Base-by-base conservation (phyloP, 169 alveolate species). In the Plasmodium billcollinsi region DNA sequence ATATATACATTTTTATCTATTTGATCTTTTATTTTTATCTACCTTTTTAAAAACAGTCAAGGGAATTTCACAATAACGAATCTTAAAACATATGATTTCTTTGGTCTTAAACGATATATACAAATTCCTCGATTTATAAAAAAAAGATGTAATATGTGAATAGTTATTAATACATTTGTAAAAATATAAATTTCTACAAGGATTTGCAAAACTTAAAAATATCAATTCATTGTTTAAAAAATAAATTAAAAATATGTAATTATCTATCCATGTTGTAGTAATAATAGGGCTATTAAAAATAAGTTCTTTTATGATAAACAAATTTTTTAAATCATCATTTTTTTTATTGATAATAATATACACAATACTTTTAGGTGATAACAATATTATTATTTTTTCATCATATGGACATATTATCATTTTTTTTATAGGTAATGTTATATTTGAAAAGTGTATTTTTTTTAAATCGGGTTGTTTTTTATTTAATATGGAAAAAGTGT, bases 371-470 rank as follows among this genome's bases (percentile, higher is more conserved):
- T 47, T 78, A 18, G 52, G 50, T 63, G 89, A 78, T 20, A 78
- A 29, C 39, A 78, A 26, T n/a, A 78, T 54, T 24, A 78, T 78
- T 65, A 65, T 78, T 12, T 50, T 78, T 26, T 58, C 76, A n/a
- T 78, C 80, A 45, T 78, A 78, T 29, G 89, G 89, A 12, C 89
- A 78, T 47, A 78, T 50, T 24, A 65, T 29, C 54, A 78, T 65
- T 78, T 78, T 65, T 66, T 63, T 59, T 33, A 78, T 2, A 3
- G 21, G 5, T 20, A 58, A 49, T 9, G 69, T 29, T 7, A 21
- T 65, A 24, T 65, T 54, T 24, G 71, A 26, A 20, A 70, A 65
- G 9, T 12, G 24, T 0, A 59, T 26, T 52, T 66, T 58, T 78
- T 59, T 59, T 26, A 26, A 43, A 15, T 21, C 6, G 52, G 26